Base-by-base conservation (phyloP, 2,329 filamentous ascomycete genomes). In the Diaporthe ilicicola region DNA sequence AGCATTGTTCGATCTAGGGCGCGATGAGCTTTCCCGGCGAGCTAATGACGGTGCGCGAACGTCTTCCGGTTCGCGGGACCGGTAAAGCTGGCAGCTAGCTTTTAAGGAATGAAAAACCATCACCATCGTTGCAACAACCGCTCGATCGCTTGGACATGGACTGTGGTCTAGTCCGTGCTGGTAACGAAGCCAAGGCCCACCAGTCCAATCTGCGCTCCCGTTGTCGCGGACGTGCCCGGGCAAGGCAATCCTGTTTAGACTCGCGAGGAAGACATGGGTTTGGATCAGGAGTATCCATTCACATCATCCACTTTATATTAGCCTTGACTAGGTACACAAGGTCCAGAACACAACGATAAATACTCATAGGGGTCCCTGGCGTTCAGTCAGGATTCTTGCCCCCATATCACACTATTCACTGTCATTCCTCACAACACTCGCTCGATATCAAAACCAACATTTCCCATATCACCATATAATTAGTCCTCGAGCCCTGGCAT, bases 301-400 rank as follows among this genome's bases (percentile, higher is more conserved):
- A 50, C 66, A 59, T 68, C 66, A 59, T 39, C 66, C 66, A 68
- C 66, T 68, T 68, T 48, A 68, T 68, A 59, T 68, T 68, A 59
- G 66, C 42, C 42, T 13, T 27, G 66, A 29, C 53, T 39, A 51
- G 44, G 66, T 46, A 51, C 29, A 34, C 29, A 42, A 64, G 44
- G 59, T 64, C 59, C 29, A 64, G 44, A 50, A 51, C 15, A 50
- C 17, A 50, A 50, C n/a, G 32, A 56, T 44, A 53, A 59, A 56
- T 68, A 68, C 59, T 50, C 13, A 4, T 50, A 59, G 50, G 54
- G 44, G 24, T 68, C 42, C 53, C 55, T 55, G 29, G 22, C 4
- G n/a, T 24, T 46, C 66, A n/a, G 29, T 8, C 22, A 32, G 17
- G 32, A 6, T 17, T 37, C 7, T 51, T 22, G 9, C 44, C 50